Evolutionary conservation across 257 asterid species (phyloP).

Genomic region (Petrea volubilis): DNA sequence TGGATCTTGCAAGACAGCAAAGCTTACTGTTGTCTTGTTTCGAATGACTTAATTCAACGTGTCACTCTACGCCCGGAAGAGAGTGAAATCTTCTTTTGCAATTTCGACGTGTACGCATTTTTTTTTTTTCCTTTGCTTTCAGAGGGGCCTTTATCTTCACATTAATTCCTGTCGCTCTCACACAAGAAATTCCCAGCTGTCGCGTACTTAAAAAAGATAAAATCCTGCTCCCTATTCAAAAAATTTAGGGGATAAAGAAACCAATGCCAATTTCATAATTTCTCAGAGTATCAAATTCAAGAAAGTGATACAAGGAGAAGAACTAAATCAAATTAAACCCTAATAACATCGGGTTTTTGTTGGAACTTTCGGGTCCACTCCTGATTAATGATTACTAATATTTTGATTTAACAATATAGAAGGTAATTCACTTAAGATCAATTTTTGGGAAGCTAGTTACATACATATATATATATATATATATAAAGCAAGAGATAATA

Average conservation of each 20-base stretch:
- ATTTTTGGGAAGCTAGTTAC: too few relatives aligned
- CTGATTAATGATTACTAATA: too few relatives aligned
- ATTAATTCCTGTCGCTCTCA: constrained; percentile 18
- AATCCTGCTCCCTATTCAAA: not conserved
- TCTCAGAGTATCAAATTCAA: not conserved
- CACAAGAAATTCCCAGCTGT: constrained; percentile 20
- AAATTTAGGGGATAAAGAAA: not conserved
- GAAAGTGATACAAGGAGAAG: not conserved
- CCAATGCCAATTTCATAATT: not conserved
- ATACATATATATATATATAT: too few relatives aligned
- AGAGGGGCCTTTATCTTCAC: constrained; percentile 22
- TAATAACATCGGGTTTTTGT: not conserved
- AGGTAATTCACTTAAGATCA: too few relatives aligned
- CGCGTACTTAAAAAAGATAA: not conserved
- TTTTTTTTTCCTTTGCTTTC: not conserved
- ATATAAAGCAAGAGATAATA: too few relatives aligned
- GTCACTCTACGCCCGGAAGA: constrained; percentile 19
- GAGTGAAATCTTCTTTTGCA: constrained; percentile 8
- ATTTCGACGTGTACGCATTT: constrained; percentile 1
- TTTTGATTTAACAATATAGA: too few relatives aligned
- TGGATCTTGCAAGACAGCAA: constrained; percentile 31
- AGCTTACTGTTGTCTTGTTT: constrained; percentile 35
- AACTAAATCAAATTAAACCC: not conserved
- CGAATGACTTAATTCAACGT: constrained; percentile 22
- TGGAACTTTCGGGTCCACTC: too few relatives aligned